A percentile compares a stretch with the other conserved stretches of the same genome.
Conservation (phyloP, 225 moss, liverwort and hornwort species). For the Lunularia cruciata region DNA sequence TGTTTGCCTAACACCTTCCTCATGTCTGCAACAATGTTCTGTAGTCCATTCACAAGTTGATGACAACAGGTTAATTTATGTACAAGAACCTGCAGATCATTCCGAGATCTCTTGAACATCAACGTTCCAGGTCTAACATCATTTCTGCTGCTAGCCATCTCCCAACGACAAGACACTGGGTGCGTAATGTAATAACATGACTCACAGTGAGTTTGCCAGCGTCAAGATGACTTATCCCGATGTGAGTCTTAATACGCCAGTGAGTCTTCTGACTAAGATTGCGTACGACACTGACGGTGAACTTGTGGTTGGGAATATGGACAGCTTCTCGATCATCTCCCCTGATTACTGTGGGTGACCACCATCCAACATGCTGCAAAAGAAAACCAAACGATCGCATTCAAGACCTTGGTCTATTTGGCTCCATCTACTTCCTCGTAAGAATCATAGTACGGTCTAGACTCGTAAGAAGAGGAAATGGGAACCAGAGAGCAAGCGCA, state of each 20-base stretch:
- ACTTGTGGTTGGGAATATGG: constrained; percentile 96
- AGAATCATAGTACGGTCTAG: no score
- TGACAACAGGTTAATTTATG: not conserved
- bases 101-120: not conserved
- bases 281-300: constrained; percentile 92
- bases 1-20: constrained; percentile 89
- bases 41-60: constrained; percentile 10
- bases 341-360: constrained; percentile 94
- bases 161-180: not conserved
- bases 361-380: constrained; percentile 96
- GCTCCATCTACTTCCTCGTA: not conserved
- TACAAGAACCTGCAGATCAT: not conserved
- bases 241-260: constrained; percentile 97
- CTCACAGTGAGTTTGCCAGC: constrained; percentile 83
- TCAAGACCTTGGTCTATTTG: not conserved
- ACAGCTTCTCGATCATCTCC: constrained; percentile 99
- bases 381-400: not conserved
- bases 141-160: not conserved
- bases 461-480: no score
- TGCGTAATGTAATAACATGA: constrained; percentile 8
- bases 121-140: not conserved
- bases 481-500: not conserved
- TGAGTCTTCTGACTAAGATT: constrained; percentile 96
- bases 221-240: constrained; percentile 89
- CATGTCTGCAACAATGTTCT: constrained; percentile 92